Conservation (phyloP, 2,329 filamentous ascomycete species). For the Westerdykella sp. region DNA sequence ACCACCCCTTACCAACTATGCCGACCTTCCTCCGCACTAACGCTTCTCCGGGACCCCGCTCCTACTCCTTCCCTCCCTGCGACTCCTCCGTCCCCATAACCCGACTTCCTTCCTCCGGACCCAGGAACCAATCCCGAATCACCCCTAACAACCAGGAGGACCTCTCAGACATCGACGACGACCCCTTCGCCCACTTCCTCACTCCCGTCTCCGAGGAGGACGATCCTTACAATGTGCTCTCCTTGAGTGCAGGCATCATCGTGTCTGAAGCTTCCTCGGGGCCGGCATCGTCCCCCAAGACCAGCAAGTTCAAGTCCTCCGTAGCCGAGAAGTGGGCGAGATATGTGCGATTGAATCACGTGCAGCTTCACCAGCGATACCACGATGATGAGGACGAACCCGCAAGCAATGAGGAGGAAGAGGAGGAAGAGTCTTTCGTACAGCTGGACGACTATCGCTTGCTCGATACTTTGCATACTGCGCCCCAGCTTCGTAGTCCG, state of each 20-base stretch:
- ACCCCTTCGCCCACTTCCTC: slow-evolving; percentile 41
- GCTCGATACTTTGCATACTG: slow-evolving; percentile 23
- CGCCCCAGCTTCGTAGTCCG: slow-evolving; percentile 21
- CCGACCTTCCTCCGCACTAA: slow-evolving; percentile 27
- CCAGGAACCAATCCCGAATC: too few species aligned
- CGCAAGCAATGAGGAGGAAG: background rate
- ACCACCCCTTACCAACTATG: slow-evolving; percentile 19
- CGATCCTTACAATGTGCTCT: slow-evolving; percentile 33
- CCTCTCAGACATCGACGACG: slow-evolving; percentile 39
- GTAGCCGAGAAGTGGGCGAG: slow-evolving; percentile 38
- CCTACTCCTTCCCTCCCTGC: slow-evolving; percentile 33
- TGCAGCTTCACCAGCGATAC: slow-evolving; percentile 27
- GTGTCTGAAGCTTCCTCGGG: slow-evolving; percentile 16
- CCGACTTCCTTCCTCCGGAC: slow-evolving; percentile 1
- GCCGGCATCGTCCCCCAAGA: slow-evolving; percentile 10
- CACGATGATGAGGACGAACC: slow-evolving; percentile 18
- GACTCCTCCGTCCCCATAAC: slow-evolving; percentile 14
- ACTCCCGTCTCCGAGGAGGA: slow-evolving; percentile 39
- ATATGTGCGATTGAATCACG: slow-evolving; percentile 35
- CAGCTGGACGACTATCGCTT: slow-evolving; percentile 32
- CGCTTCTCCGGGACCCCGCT: slow-evolving; percentile 9
- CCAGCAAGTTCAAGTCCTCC: slow-evolving; percentile 35
- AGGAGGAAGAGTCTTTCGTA: slow-evolving; percentile 35
- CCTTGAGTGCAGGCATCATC: slow-evolving; percentile 37
- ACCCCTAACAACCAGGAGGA: slow-evolving; percentile 1